Evolutionary conservation across 225 moss, liverwort and hornwort genomes (phyloP), one percentile per base, ranked within the genome.

Genomic region (Physcomitrellopsis africana): DNA sequence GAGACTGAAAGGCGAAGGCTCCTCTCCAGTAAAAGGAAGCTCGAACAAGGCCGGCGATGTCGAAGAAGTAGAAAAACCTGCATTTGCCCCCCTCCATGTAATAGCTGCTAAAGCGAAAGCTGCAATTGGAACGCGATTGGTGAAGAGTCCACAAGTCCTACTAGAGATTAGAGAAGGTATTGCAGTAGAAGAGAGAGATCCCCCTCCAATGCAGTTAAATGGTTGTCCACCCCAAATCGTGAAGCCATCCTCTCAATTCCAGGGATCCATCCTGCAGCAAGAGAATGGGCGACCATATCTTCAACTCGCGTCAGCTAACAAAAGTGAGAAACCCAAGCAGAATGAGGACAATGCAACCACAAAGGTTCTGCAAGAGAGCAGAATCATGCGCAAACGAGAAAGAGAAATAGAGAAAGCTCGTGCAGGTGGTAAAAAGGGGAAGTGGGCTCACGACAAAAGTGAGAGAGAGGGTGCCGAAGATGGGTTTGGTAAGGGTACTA

Each of bases 31-130:
- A 8, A 63, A 77, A 23, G 60, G 64, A 32, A 86, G 81, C 76
- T 72, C 70, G 15, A 89, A 74, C 63, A 81, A 81, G 63, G 9
- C 48, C 14, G 73, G 57, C 44, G 70, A 72, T 32, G 69, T 66
- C 23, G 86, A 86, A 51, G 87, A 83, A 44, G 72, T 70, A 14
- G 57, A 67, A 16, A 57, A 60, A 77, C 74, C 87, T 37, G 84
- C 93, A 11, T 93, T 96, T 70, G 96, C 93, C 32, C 75, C 89
- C 7, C 87, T 89, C 9, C 79, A 80, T 60, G 77, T 85, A 20
- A 89, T 96, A 37, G 85, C 83, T 11, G 87, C 90, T 63, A 79
- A 79, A 16, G 83, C 82, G 9, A 83, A 75, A 81, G 87, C 88
- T 49, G 85, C 88, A 16, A 79, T 67, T 61, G 84, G 77, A 29